A percentile compares a stretch with the other conserved stretches of the same genome.
phyloP scores from a whole-genome alignment of 2,329 filamentous ascomycete genomes.

The Colletotrichum truncatum region DNA sequence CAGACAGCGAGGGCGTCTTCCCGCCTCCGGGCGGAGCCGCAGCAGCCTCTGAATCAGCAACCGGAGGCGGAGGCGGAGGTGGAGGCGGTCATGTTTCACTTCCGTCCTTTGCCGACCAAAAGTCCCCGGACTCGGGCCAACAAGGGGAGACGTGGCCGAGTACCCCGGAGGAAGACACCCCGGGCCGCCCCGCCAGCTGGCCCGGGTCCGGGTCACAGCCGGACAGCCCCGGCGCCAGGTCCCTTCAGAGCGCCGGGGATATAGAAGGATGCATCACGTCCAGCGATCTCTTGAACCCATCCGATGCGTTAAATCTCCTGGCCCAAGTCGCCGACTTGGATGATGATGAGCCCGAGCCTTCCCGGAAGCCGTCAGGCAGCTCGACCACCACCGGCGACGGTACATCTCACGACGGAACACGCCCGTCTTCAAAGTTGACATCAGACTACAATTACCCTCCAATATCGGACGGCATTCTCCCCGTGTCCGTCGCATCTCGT shows the following conservation, averaged over 20 bases:
- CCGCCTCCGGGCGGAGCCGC: not conserved
- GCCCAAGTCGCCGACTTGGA: conserved; percentile 52
- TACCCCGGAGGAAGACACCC: conserved; percentile 28
- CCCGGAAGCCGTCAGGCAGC: conserved; percentile 15
- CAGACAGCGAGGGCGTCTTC: not conserved
- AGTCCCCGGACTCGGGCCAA: not conserved
- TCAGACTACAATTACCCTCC: conserved; percentile 39
- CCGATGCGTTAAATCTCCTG: conserved; percentile 50
- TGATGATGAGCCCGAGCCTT: conserved; percentile 20
- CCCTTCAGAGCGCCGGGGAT: conserved; percentile 27
- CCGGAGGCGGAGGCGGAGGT: not conserved
- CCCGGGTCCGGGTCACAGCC: conserved; percentile 24
- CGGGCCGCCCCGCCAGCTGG: conserved; percentile 19
- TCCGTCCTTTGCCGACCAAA: not conserved
- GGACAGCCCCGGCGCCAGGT: conserved; percentile 28
- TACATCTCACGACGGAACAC: not conserved
- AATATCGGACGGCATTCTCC: conserved; percentile 40
- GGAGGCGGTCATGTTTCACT: no score
- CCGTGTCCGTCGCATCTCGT: conserved; percentile 32
- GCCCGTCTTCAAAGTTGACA: not conserved
- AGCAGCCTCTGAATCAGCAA: not conserved
- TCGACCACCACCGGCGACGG: conserved; percentile 26
- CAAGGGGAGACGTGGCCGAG: conserved; percentile 29
- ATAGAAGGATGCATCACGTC: conserved; percentile 51
- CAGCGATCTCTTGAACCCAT: conserved; percentile 50